A percentile compares a stretch with the other conserved stretches of the same genome.
These are phyloP conservation scores for Xylariales sp. DNA, from an alignment of 2,329 filamentous ascomycete species.

Conservation along the genomic window DNA sequence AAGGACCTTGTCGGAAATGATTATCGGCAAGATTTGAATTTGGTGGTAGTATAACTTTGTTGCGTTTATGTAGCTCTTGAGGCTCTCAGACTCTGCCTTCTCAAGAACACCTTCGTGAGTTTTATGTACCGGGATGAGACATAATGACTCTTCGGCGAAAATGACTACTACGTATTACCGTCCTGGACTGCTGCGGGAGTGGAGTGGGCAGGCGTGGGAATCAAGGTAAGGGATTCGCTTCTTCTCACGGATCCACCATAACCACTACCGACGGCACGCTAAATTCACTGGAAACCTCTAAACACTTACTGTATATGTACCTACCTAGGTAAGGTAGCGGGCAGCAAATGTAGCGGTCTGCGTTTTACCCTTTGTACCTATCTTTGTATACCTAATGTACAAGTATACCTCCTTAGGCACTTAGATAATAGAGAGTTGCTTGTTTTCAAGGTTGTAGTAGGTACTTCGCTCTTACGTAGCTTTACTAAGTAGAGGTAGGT, in stretches of 20 bases:
- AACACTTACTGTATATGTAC: too few species aligned
- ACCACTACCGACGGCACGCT: background rate
- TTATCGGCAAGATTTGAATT: background rate
- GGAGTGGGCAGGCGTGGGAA: background rate
- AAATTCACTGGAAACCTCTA: background rate
- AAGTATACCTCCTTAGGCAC: too few species aligned
- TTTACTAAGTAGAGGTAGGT: too few species aligned
- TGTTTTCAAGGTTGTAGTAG: background rate
- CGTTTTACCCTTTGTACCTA: background rate
- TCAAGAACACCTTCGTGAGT: background rate
- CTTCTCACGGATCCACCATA: background rate
- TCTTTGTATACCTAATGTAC: too few species aligned
- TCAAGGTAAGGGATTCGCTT: background rate
- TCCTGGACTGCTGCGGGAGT: background rate
- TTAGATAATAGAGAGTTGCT: too few species aligned
- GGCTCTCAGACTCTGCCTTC: background rate
- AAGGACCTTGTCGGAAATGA: background rate
- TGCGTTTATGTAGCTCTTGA: background rate
- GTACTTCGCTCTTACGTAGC: background rate
- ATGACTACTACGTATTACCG: background rate
- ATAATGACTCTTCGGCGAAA: slow-evolving; percentile 34
- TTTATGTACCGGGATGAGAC: slow-evolving; percentile 10
- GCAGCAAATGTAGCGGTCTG: slow-evolving; percentile 29
- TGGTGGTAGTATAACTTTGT: background rate
- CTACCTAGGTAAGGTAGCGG: background rate